Conservation (phyloP, 768 basidiomycete species). For the Coprinellus micaceus region DNA sequence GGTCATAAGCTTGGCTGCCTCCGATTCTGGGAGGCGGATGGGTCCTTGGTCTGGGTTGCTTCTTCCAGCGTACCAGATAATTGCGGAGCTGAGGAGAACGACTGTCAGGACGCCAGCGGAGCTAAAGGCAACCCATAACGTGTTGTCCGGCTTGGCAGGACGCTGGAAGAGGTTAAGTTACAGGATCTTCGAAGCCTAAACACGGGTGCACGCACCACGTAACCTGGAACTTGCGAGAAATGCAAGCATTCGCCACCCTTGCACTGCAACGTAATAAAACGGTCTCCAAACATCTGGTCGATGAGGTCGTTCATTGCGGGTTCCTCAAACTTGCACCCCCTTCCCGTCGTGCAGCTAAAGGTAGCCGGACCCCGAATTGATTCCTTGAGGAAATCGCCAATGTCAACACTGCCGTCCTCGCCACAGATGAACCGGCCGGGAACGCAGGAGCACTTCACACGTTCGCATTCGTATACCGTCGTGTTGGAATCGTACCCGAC, state of each 20-base stretch:
- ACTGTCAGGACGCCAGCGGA: slow-evolving; percentile 73
- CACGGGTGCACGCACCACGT: slow-evolving; percentile 46
- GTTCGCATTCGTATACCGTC: slow-evolving; percentile 77
- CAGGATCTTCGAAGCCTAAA: neutral
- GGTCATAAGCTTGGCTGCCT: slow-evolving; percentile 81
- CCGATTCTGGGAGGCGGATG: slow-evolving; percentile 77
- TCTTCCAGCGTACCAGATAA: slow-evolving; percentile 90
- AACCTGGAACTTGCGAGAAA: slow-evolving; percentile 93
- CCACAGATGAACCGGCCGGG: slow-evolving; percentile 93
- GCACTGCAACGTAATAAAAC: slow-evolving; percentile 83
- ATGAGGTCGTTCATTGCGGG: slow-evolving; percentile 97
- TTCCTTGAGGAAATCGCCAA: slow-evolving; percentile 87
- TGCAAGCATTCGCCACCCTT: slow-evolving; percentile 92
- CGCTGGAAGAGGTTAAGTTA: slow-evolving; percentile 34
- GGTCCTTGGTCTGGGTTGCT: slow-evolving; percentile 62
- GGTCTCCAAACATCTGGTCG: slow-evolving; percentile 89
- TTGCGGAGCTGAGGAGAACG: slow-evolving; percentile 65
- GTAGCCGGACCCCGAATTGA: slow-evolving; percentile 87
- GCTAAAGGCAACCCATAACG: slow-evolving; percentile 78
- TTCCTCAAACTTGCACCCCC: slow-evolving; percentile 88
- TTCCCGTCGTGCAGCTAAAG: slow-evolving; percentile 72
- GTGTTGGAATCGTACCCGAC: slow-evolving; percentile 62
- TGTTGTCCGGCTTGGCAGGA: slow-evolving; percentile 82
- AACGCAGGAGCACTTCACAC: slow-evolving; percentile 89
- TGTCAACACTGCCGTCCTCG: slow-evolving; percentile 92